phyloP scores from a whole-genome alignment of 495 filamentous ascomycete genomes.

The Penicillium lividum region DNA sequence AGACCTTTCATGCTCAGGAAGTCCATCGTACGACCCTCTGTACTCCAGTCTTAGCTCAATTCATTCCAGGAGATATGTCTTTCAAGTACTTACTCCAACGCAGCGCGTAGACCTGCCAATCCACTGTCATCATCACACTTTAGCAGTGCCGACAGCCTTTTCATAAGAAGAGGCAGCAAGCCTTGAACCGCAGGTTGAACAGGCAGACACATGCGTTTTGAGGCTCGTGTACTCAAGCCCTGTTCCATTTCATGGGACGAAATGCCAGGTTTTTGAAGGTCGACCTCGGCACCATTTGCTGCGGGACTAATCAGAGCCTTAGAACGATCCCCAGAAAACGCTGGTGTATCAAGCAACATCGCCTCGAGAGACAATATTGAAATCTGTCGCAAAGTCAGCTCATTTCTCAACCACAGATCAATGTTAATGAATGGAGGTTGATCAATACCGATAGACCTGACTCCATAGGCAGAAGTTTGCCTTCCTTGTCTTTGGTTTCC shows the following conservation, averaged over 20 bases:
- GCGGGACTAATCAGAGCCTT: not conserved
- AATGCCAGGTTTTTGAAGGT: conserved; percentile 12
- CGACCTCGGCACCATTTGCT: not conserved
- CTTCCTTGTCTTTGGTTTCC: conserved; percentile 22
- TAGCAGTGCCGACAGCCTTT: not conserved
- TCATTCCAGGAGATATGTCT: not conserved
- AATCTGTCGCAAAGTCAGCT: conserved; percentile 27
- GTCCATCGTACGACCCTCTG: conserved; percentile 28
- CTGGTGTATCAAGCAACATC: conserved; percentile 6
- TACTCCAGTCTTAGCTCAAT: conserved; percentile 12
- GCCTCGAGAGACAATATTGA: conserved; percentile 22
- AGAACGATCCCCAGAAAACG: not conserved
- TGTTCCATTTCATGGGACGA: conserved; percentile 10
- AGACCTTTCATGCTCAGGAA: conserved; percentile 33
- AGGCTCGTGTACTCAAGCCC: conserved; percentile 18
- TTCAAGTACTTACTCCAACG: conserved; percentile 33
- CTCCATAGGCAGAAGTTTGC: conserved; percentile 15
- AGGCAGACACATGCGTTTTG: conserved; percentile 32
- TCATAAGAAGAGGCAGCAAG: conserved; percentile 22
- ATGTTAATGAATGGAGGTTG: not conserved
- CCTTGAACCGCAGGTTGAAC: conserved; percentile 4
- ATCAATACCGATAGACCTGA: conserved; percentile 32
- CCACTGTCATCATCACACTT: not conserved
- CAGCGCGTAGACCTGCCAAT: conserved; percentile 27
- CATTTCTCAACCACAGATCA: not conserved